Percentiles rank a stretch among this genome's conserved stretches.
Conservation (phyloP, 495 filamentous ascomycete species). For the Filosporella fistucella region DNA sequence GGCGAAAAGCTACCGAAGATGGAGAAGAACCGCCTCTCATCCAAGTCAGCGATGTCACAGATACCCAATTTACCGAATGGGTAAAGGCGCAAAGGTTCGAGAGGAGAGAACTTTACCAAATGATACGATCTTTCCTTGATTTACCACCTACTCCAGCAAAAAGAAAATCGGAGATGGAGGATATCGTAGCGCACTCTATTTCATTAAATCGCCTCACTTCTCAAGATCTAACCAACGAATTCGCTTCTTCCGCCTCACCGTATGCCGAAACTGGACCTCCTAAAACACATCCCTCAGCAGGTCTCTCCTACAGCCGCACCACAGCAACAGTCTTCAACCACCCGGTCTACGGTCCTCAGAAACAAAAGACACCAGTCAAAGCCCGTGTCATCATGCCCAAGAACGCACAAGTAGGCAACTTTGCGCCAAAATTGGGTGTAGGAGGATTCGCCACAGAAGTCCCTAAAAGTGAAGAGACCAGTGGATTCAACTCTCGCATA, state of each 20-base stretch:
- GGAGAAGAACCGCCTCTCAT: constrained; percentile 21
- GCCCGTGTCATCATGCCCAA: constrained; percentile 60
- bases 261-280: constrained; percentile 64
- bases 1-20: constrained; percentile 30
- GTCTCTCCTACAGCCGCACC: constrained; percentile 79
- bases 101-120: constrained; percentile 21
- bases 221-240: constrained; percentile 32
- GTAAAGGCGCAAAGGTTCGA: constrained; percentile 55
- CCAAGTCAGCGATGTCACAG: constrained; percentile 40
- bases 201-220: constrained; percentile 22
- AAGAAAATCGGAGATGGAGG: constrained; percentile 27
- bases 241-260: constrained; percentile 22
- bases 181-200: constrained; percentile 46
- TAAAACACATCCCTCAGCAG: constrained; percentile 86
- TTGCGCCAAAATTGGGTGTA: constrained; percentile 35
- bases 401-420: constrained; percentile 13
- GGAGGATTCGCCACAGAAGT: constrained; percentile 41
- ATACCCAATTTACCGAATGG: constrained; percentile 55
- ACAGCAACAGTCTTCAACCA: constrained; percentile 69
- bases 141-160: constrained; percentile 14
- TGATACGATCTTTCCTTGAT: constrained; percentile 23
- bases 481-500: constrained; percentile 23
- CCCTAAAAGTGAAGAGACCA: constrained; percentile 22
- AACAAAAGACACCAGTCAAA: constrained; percentile 53
- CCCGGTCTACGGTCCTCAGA: constrained; percentile 75